A percentile compares a stretch with the other conserved stretches of the same genome.
Conservation (phyloP, 805 yeast species). For the Candida jianshihensis region DNA sequence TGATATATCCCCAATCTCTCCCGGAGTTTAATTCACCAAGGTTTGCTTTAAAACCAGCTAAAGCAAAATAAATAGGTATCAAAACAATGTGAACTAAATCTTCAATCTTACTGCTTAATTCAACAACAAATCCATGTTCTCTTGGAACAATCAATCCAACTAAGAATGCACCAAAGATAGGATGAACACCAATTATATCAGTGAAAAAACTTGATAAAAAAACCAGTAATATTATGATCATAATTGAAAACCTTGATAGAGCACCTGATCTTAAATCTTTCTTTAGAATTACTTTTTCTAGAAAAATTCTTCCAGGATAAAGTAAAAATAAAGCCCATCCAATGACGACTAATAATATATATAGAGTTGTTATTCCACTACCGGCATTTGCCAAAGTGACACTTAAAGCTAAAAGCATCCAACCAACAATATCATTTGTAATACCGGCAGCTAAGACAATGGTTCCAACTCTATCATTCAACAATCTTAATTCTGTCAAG, state of each 20-base stretch:
- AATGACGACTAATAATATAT: constrained; percentile 54
- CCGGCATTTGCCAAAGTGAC: constrained; percentile 72
- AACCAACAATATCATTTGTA: constrained; percentile 70
- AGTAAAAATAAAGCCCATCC: constrained; percentile 64
- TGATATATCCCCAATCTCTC: constrained; percentile 69
- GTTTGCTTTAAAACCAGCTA: constrained; percentile 69
- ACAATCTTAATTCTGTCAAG: constrained; percentile 61
- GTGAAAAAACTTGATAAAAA: constrained; percentile 71
- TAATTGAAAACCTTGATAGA: constrained; percentile 56
- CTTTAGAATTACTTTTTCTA: constrained; percentile 38
- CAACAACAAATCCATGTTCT: constrained; percentile 65
- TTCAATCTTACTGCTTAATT: constrained; percentile 67
- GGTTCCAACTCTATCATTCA: constrained; percentile 65
- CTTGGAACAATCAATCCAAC: constrained; percentile 72
- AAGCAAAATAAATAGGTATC: constrained; percentile 73
- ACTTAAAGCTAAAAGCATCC: constrained; percentile 72
- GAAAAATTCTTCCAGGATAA: constrained; percentile 46
- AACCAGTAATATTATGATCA: constrained; percentile 47
- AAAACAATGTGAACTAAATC: constrained; percentile 66
- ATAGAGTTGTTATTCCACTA: constrained; percentile 60
- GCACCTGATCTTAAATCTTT: constrained; percentile 50
- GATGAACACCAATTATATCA: constrained; percentile 80
- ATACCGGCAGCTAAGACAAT: constrained; percentile 81
- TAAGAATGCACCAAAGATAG: constrained; percentile 80
- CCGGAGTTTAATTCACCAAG: constrained; percentile 58